A percentile compares a stretch with the other conserved stretches of the same genome.
phyloP scores from a whole-genome alignment of 768 basidiomycete species.

The Calvatia gigantea region DNA sequence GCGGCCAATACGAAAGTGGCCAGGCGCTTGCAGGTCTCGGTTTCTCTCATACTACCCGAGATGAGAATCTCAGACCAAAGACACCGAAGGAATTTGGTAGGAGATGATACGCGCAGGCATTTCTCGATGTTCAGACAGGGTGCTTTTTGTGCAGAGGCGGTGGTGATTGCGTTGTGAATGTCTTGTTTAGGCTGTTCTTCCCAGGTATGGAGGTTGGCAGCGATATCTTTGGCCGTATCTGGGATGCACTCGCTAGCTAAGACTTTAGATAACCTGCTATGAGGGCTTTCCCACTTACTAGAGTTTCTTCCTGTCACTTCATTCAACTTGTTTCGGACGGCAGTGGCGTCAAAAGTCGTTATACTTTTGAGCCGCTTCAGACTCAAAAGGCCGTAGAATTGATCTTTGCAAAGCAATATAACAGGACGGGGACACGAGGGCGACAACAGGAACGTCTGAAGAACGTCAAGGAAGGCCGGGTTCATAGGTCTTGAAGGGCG shows the following conservation, averaged over 20 bases:
- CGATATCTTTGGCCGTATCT: background rate
- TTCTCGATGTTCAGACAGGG: slow-evolving; percentile 64
- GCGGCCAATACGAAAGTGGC: slow-evolving; percentile 66
- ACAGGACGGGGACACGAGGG: slow-evolving; percentile 63
- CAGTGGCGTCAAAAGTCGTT: slow-evolving; percentile 4
- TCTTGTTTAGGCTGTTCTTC: slow-evolving; percentile 53
- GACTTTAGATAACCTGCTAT: background rate
- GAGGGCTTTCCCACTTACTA: background rate
- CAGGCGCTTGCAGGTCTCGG: slow-evolving; percentile 59
- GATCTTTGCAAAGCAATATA: slow-evolving; percentile 45
- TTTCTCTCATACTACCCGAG: slow-evolving; percentile 33
- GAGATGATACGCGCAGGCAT: slow-evolving; percentile 55
- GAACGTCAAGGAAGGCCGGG: slow-evolving; percentile 54
- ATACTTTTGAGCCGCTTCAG: slow-evolving; percentile 8
- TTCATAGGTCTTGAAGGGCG: slow-evolving; percentile 39
- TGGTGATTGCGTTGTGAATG: slow-evolving; percentile 52
- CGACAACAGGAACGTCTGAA: slow-evolving; percentile 65
- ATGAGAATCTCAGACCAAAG: slow-evolving; percentile 67
- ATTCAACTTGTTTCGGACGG: slow-evolving; percentile 6
- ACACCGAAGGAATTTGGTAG: slow-evolving; percentile 57
- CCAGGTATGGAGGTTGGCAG: slow-evolving; percentile 30
- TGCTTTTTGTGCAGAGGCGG: slow-evolving; percentile 59
- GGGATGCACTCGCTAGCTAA: background rate
- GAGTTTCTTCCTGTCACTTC: slow-evolving; percentile 4
- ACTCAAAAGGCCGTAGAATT: slow-evolving; percentile 6